Conservation (phyloP, 1,284 basidiomycete genomes). For the Phaffia rhodozyma region DNA sequence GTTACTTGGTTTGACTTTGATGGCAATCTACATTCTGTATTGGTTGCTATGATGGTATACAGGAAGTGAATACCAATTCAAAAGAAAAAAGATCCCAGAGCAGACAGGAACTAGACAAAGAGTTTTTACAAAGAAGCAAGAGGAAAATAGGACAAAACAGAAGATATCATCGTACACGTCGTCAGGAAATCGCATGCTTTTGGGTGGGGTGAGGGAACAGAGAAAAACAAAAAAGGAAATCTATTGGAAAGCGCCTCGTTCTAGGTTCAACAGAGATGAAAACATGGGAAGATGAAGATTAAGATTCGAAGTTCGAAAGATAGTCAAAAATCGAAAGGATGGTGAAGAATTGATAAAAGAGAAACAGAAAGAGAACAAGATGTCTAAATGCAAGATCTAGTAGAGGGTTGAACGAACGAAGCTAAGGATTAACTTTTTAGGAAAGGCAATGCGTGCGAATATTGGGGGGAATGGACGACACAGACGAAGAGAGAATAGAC, state of each 20-base stretch:
- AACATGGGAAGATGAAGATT: not conserved
- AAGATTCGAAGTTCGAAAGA: too few species aligned
- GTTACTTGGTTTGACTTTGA: too few species aligned
- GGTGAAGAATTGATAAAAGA: not conserved
- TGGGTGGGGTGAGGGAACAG: not conserved
- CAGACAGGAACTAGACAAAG: too few species aligned
- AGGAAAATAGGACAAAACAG: not conserved
- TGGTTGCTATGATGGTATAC: too few species aligned
- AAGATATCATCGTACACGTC: not conserved
- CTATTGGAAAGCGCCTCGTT: not conserved
- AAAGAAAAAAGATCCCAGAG: too few species aligned
- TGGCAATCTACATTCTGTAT: too few species aligned
- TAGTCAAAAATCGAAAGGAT: not conserved
- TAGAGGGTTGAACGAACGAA: not conserved
- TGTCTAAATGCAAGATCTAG: not conserved
- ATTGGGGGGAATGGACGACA: constrained; percentile 7
- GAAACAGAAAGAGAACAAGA: not conserved
- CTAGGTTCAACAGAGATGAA: not conserved
- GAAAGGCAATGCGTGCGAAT: not conserved
- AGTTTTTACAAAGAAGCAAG: not conserved
- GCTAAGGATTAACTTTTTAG: constrained; percentile 11
- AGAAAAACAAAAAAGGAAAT: not conserved
- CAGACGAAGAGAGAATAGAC: constrained; percentile 4
- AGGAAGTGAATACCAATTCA: too few species aligned
- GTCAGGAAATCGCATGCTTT: constrained; percentile 2